These are phyloP conservation scores for Cyclaneusma minus DNA, from an alignment of 2,329 filamentous ascomycete genomes.

Conservation along the genomic window DNA sequence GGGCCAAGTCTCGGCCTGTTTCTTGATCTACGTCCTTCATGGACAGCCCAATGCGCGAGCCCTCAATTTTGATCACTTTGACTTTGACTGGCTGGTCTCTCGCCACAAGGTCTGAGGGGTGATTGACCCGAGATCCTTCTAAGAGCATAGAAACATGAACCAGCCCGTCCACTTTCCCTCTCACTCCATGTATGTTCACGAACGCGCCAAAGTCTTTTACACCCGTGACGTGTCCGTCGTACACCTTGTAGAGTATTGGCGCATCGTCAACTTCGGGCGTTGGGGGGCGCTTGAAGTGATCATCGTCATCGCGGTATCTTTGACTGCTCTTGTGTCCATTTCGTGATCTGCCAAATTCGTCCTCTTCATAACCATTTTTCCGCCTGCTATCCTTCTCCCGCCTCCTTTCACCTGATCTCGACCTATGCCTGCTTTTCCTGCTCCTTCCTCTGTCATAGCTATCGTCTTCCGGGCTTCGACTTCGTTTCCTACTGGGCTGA, in stretches of 20 bases:
- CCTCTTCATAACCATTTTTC: slow-evolving; percentile 34
- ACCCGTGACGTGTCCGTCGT: slow-evolving; percentile 77
- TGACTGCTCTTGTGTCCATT: slow-evolving; percentile 26
- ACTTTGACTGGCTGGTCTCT: slow-evolving; percentile 77
- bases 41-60: slow-evolving; percentile 67
- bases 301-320: slow-evolving; percentile 29
- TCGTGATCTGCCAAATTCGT: slow-evolving; percentile 39
- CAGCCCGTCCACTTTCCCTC: slow-evolving; percentile 78
- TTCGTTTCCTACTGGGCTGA: slow-evolving; percentile 31
- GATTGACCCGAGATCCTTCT: slow-evolving; percentile 72
- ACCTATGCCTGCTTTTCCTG: slow-evolving; percentile 27
- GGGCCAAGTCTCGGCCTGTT: slow-evolving; percentile 69
- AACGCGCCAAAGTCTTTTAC: slow-evolving; percentile 95
- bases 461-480: slow-evolving; percentile 30
- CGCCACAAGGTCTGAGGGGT: slow-evolving; percentile 76
- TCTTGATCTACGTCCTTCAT: slow-evolving; percentile 97
- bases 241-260: slow-evolving; percentile 73
- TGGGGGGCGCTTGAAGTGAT: slow-evolving; percentile 49
- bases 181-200: slow-evolving; percentile 77
- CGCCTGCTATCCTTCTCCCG: slow-evolving; percentile 18
- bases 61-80: slow-evolving; percentile 80
- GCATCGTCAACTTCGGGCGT: slow-evolving; percentile 65
- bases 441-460: slow-evolving; percentile 18
- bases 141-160: slow-evolving; percentile 87
- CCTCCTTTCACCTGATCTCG: slow-evolving; percentile 34